Base-by-base conservation (phyloP, 2,329 filamentous ascomycete species). In the Penicillium sp. region DNA sequence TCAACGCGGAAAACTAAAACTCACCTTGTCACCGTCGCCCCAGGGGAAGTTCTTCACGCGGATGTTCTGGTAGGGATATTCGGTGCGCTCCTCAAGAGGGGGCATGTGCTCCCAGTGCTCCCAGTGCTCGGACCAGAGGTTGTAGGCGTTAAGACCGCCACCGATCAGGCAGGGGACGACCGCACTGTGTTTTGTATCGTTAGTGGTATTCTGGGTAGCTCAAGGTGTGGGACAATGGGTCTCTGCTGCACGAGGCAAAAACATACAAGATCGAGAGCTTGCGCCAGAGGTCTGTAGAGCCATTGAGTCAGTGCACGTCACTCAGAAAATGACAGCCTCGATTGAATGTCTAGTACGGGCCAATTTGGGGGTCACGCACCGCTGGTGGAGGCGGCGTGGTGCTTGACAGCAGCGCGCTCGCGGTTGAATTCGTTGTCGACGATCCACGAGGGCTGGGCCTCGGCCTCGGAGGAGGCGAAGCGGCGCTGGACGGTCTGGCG, bases 61-160 rank as follows among this genome's bases (percentile, higher is more conserved):
- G 74, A 98, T 88, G 81, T 98, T 98, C 83, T 95, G 89, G 84
- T 95, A 98, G 53, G 90, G 78, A 77, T 97, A 98, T 79, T 97
- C 89, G 66, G 81, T 76, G 69, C 88, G 87, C 78, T 98, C 93
- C 79, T 95, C 89, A 62, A 92, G 79, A 60, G 93, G 88, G 53
- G 87, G 83, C 73, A 88, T 76, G 77, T 97, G 92, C 46, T 74
- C 76, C 83, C 87, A 89, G 81, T 98, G 93, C 76, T 95, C 88
- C 92, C 92, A 97, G 77, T 98, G 93, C 78, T 95, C 89, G 66
- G 82, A 84, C 89, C 90, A 98, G 57, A 95, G 84, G 69, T 85
- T 84, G 73, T 87, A 95, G 65, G 91, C 91, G 73, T 98, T 98
- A 75, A 84, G 77, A 60, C 75, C 72, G 53, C 87, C 84, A 60